These are phyloP conservation scores for Vitis hybrid DNA, from an alignment of 177 flowering plant genomes.

Conservation along the genomic window DNA sequence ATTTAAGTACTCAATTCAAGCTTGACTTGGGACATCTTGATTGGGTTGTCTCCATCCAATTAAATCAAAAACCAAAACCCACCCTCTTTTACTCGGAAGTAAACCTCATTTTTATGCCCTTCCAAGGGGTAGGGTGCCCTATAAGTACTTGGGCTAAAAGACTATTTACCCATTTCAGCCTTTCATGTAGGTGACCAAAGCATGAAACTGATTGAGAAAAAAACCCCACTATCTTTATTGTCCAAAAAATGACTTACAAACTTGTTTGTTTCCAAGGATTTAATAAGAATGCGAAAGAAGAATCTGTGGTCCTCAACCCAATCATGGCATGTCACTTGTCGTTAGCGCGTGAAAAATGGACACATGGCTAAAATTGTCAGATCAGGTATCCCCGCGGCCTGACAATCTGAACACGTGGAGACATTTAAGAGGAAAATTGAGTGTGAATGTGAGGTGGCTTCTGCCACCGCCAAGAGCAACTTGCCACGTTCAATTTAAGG, in stretches of 20 bases:
- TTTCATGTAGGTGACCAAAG: neutral
- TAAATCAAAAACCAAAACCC: too few relatives aligned
- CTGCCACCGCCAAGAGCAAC: neutral
- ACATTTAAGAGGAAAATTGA: neutral
- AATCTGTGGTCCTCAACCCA: neutral
- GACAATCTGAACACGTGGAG: conserved; percentile 12
- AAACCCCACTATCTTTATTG: neutral
- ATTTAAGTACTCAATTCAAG: too few relatives aligned
- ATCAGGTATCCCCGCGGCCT: conserved; percentile 10
- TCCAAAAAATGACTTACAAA: too few relatives aligned
- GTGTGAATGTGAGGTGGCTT: neutral
- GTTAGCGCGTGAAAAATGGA: neutral
- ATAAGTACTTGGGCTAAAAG: too few relatives aligned
- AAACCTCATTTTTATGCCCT: too few relatives aligned
- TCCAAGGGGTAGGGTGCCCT: too few relatives aligned
- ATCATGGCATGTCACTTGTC: conserved; percentile 1
- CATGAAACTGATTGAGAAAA: neutral
- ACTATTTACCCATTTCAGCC: neutral
- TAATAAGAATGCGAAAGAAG: conserved; percentile 1
- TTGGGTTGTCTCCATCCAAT: too few relatives aligned
- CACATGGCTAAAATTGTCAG: conserved; percentile 5
- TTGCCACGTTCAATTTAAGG: too few relatives aligned
- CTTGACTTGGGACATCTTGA: too few relatives aligned
- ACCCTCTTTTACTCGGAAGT: too few relatives aligned
- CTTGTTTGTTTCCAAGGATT: too few relatives aligned